Evolutionary conservation across 2,329 filamentous ascomycete species (phyloP), one percentile per base, ranked within the genome.

Genomic region (Monosporascus sp.): DNA sequence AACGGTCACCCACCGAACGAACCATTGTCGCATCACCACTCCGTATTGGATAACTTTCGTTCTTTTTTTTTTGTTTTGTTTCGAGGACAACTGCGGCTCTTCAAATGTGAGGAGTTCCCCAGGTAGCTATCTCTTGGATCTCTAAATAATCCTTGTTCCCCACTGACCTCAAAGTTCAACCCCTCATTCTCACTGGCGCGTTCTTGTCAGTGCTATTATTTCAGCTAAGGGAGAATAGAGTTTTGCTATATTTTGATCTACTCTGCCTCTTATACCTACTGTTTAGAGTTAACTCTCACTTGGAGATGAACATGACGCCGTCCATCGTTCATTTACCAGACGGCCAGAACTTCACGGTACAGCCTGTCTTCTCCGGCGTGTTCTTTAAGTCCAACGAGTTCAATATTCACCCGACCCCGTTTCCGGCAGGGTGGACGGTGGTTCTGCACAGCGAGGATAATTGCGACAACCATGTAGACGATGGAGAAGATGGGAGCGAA

Each of bases 361-460:
- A 84, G 15, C 89, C 91, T 1, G 90, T 96, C 26, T 97, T 96
- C 68, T 91, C 89, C n/a, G 93, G 93, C 35, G 79, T 94, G 52
- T 89, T 87, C 64, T 97, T 97, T 84, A 94, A 92, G 69, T 83
- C 86, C 53, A 87, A 90, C 66, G 87, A 94, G 57, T 74, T 89
- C 58, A 87, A 81, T 64, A 75, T 79, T 26, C 83, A 87, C 64
- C 80, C 82, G 61, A 85, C 85, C 50, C 80, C 86, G 4, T 92
- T 91, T 55, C 91, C 92, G 0, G 82, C 89, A 6, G 92, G 92
- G 35, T 97, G 93, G 93, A 95, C 89, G 2, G 86, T 96, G 49
- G 87, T 93, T 31, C 78, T 97, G 38, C 87, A 92, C 63, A 90
- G 87, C 1, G 85, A 88, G 37, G 70, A 78, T 53, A 66, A 62